Evolutionary conservation across 306 rosid species (phyloP), one percentile per base, ranked within the genome.

Genomic region (Pueraria montana): DNA sequence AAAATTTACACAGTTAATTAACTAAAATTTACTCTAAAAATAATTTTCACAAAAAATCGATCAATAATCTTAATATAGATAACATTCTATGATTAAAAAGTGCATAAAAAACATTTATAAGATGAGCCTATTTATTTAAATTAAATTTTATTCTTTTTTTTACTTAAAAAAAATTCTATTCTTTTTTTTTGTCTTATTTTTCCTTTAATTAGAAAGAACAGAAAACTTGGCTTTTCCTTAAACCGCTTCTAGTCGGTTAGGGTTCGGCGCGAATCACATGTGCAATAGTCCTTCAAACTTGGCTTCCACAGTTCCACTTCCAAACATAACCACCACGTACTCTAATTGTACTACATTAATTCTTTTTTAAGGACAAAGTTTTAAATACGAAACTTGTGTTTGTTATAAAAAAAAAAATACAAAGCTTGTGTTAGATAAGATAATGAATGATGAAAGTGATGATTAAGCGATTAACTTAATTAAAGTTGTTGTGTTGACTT

Each of bases 171-270:
- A 53, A 7, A 8, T 6, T 53, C 5, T 21, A 34, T 5, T 36
- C 1, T 3, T 36, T 36, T 40, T 13, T 12, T 32, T 30, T 8
- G 6, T 65, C 71, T 7, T 34, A 16, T 14, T 7, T 65, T 2
- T 38, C 17, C n/a, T n/a, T n/a, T 17, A 67, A 18, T 67, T n/a
- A 4, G 4, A 59, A 81, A 52, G 17, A 11, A 26, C 14, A 8
- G 52, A 2, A 68, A 21, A 42, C 38, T 2, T 2, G 1, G 11
- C 1, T 45, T 26, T 45, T 21, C 0, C 9, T 20, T 23, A 17
- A 78, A 84, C 85, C 17, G 62, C 82, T 78, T 77, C 30, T 46
- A n/a, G 34, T 55, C 70, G 11, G 70, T 72, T 62, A 82, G 61
- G 63, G 20, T 58, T 43, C 14, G 63, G 80, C 78, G 68, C 70